Conservation (phyloP, 805 yeast species). For the Wickerhamiella alocasiicola region DNA sequence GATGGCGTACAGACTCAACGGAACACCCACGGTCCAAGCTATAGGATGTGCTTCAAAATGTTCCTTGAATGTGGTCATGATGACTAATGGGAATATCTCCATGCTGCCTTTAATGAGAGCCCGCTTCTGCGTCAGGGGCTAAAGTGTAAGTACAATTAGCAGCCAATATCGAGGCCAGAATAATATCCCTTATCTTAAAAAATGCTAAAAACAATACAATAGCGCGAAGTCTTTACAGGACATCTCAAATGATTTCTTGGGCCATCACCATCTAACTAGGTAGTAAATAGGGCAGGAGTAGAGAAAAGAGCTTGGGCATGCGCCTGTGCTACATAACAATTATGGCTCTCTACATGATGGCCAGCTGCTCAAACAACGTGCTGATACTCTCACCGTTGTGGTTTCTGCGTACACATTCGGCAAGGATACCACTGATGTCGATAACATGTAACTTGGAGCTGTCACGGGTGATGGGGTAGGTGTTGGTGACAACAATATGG, state of each 20-base stretch:
- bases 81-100: conserved; percentile 4
- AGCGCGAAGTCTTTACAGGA: too few species aligned
- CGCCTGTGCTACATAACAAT: not conserved
- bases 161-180: too few species aligned
- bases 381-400: conserved; percentile 97
- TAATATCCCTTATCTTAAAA: too few species aligned
- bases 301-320: too few species aligned
- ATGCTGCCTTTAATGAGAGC: too few species aligned
- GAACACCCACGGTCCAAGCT: conserved; percentile 55
- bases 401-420: conserved; percentile 97
- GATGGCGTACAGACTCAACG: conserved; percentile 34
- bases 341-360: conserved; percentile 25
- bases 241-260: too few species aligned
- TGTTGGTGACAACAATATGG: conserved; percentile 87
- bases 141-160: too few species aligned
- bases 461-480: conserved; percentile 71
- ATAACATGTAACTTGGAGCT: conserved; percentile 68
- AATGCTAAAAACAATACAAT: too few species aligned
- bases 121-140: too few species aligned
- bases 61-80: conserved; percentile 14
- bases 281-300: too few species aligned
- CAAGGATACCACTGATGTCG: conserved; percentile 89
- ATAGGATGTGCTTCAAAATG: conserved; percentile 50
- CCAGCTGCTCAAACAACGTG: conserved; percentile 78
- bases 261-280: too few species aligned